A percentile compares a stretch with the other conserved stretches of the same genome.
These are phyloP conservation scores for Sphaerulina vaccinii DNA, from an alignment of 2,329 filamentous ascomycete species.

Conservation along the genomic window DNA sequence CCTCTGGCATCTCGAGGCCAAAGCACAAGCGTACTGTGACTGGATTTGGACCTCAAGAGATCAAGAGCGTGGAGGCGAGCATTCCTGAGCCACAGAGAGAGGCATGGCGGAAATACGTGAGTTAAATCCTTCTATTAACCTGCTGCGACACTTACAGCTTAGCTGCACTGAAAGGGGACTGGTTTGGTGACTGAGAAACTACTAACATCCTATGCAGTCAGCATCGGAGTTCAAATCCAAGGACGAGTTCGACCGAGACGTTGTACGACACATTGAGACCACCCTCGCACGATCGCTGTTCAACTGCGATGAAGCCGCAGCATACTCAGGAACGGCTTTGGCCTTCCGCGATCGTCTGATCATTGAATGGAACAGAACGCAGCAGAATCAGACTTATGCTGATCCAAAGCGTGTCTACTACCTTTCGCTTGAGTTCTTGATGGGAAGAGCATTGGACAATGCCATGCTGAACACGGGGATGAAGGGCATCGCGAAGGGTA, in stretches of 20 bases:
- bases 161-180: background rate
- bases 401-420: slow-evolving; percentile 97
- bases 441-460: slow-evolving; percentile 96
- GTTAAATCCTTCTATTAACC: too few relatives aligned
- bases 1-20: slow-evolving; percentile 78
- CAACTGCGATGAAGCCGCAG: slow-evolving; percentile 93
- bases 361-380: slow-evolving; percentile 96
- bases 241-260: slow-evolving; percentile 78
- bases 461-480: slow-evolving; percentile 94
- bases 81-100: slow-evolving; percentile 87
- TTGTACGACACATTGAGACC: slow-evolving; percentile 93
- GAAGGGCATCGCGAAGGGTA: slow-evolving; percentile 80
- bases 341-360: slow-evolving; percentile 91
- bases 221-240: slow-evolving; percentile 70
- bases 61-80: slow-evolving; percentile 86
- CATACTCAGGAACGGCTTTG: slow-evolving; percentile 85
- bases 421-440: slow-evolving; percentile 93
- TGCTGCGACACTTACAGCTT: background rate
- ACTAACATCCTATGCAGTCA: slow-evolving; percentile 45
- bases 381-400: slow-evolving; percentile 87
- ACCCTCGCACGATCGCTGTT: slow-evolving; percentile 93
- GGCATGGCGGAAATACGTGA: slow-evolving; percentile 65
- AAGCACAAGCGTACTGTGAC: slow-evolving; percentile 98
- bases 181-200: slow-evolving; percentile 18
- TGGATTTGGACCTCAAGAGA: slow-evolving; percentile 84